Evolutionary conservation across 179 eudicot genomes (phyloP).

Genomic region (Drosera spatulata): DNA sequence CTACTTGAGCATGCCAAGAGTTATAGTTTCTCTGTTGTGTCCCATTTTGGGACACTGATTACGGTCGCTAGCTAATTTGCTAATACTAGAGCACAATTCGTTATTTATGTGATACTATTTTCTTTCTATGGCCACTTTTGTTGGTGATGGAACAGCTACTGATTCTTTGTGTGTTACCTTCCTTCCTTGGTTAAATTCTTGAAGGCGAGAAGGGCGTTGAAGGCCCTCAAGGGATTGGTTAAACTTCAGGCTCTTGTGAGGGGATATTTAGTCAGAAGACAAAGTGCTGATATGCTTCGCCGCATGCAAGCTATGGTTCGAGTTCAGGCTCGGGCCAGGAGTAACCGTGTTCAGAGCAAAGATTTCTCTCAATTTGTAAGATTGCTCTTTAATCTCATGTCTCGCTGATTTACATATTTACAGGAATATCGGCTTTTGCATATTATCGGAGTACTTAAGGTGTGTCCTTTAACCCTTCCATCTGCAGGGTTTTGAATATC

Average conservation of each 20-base stretch:
- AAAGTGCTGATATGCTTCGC: slow-evolving; percentile 83
- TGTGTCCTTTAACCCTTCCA: slow-evolving; percentile 1
- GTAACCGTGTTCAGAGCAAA: slow-evolving; percentile 33
- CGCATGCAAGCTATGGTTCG: slow-evolving; percentile 97
- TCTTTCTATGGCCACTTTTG: too few species aligned
- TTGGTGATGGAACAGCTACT: too few species aligned
- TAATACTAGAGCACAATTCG: too few species aligned
- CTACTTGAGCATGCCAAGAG: too few species aligned
- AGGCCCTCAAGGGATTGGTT: slow-evolving; percentile 88
- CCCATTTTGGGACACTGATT: too few species aligned
- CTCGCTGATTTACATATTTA: neutral
- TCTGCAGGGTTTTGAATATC: slow-evolving; percentile 12
- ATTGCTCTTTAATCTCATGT: slow-evolving; percentile 4
- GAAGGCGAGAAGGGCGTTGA: slow-evolving; percentile 88
- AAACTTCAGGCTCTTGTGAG: slow-evolving; percentile 94
- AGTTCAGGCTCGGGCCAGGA: slow-evolving; percentile 72
- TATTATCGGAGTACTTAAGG: slow-evolving; percentile 29
- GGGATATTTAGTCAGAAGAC: slow-evolving; percentile 85
- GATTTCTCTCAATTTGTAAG: slow-evolving; percentile 19
- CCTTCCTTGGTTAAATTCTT: neutral
- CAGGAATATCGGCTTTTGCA: neutral
- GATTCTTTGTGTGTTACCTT: neutral
- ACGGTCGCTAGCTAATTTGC: too few species aligned
- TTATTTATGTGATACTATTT: too few species aligned
- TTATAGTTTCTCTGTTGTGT: too few species aligned